Conservation (phyloP, 805 yeast genomes). For the Brettanomyces nanus region DNA sequence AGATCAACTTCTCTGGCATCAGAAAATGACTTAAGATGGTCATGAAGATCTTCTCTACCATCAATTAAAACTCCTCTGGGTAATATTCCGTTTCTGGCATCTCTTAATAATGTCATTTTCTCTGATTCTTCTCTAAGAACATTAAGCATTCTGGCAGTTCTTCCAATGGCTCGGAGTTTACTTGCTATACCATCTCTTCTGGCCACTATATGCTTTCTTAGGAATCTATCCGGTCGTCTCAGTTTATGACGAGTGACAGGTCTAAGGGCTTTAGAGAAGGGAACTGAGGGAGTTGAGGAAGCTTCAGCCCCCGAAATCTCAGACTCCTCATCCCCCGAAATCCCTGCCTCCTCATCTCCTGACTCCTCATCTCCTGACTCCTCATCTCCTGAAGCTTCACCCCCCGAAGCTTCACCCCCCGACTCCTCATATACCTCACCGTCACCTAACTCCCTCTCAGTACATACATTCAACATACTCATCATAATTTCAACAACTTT, state of each 20-base stretch:
- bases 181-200: slow-evolving; percentile 46
- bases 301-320: background rate
- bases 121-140: slow-evolving; percentile 85
- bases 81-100: slow-evolving; percentile 61
- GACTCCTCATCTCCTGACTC: background rate
- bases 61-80: slow-evolving; percentile 83
- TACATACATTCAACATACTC: slow-evolving; percentile 70
- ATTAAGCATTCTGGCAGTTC: slow-evolving; percentile 86
- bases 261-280: background rate
- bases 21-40: slow-evolving; percentile 63
- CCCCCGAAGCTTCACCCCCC: background rate
- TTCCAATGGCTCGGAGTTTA: slow-evolving; percentile 85
- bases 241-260: background rate
- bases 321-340: too few species aligned
- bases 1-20: slow-evolving; percentile 78
- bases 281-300: background rate
- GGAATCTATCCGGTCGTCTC: too few species aligned
- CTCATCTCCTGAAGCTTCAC: background rate
- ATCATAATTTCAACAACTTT: slow-evolving; percentile 90
- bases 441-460: slow-evolving; percentile 8
- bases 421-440: background rate
- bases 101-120: slow-evolving; percentile 71
- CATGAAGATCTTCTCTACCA: slow-evolving; percentile 73
- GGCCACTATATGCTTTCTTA: slow-evolving; percentile 27
- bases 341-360: background rate